These are phyloP conservation scores for Diplotaxis tenuifolia DNA, from an alignment of 345 rosid genomes.

Conservation along the genomic window DNA sequence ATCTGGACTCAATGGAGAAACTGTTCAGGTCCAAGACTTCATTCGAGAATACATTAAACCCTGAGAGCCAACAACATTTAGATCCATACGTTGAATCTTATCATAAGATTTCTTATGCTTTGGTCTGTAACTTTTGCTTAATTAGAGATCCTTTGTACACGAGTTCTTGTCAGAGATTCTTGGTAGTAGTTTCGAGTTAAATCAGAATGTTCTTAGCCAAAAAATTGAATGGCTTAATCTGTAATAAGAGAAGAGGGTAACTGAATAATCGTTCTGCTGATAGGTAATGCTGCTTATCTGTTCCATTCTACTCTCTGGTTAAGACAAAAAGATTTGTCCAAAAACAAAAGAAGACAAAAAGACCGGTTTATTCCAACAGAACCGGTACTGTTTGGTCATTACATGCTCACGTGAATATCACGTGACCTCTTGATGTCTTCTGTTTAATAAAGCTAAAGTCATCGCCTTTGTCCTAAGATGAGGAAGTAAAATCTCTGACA, in stretches of 20 bases:
- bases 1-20: slow-evolving; percentile 73
- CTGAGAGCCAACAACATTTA: slow-evolving; percentile 29
- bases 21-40: slow-evolving; percentile 61
- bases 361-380: slow-evolving; percentile 12
- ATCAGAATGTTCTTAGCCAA: neutral
- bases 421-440: neutral
- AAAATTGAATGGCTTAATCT: neutral
- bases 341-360: too few relatives aligned
- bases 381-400: slow-evolving; percentile 6
- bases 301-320: too few relatives aligned
- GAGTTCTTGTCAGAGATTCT: slow-evolving; percentile 12
- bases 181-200: slow-evolving; percentile 3
- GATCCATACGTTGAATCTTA: neutral
- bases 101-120: slow-evolving; percentile 7
- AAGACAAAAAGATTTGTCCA: neutral
- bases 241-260: neutral
- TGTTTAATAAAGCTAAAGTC: neutral
- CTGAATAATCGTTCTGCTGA: neutral
- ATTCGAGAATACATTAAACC: slow-evolving; percentile 71
- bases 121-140: slow-evolving; percentile 14
- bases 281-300: neutral
- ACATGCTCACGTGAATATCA: slow-evolving; percentile 8
- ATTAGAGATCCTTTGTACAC: slow-evolving; percentile 21
- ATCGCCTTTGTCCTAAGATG: neutral
- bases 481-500: slow-evolving; percentile 1